Base-by-base conservation (phyloP, 2,329 filamentous ascomycete genomes). In the Daldinia eschscholtzii region DNA sequence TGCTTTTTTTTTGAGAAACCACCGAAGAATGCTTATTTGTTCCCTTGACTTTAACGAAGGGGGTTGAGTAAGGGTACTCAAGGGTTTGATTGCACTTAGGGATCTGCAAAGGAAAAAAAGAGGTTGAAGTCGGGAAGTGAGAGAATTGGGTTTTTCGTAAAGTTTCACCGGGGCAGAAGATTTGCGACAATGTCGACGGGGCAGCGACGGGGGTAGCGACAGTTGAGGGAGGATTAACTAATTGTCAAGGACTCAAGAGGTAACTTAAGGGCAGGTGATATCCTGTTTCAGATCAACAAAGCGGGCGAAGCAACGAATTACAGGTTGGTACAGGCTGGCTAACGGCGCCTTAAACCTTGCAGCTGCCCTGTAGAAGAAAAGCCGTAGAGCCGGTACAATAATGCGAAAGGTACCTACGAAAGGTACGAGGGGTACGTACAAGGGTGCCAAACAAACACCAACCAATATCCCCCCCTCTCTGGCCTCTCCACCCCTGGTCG, bases 221-320 rank as follows among this genome's bases (percentile, higher is more conserved):
- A 18, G n/a, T 35, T n/a, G 52, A 20, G 37, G 20, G 33, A 39
- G 20, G 30, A 56, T 58, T 28, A 18, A 55, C 30, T 60, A 60
- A 67, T 61, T 61, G 56, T 50, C 30, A 59, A 46, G 58, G 58
- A 59, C 65, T 56, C 6, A 35, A 39, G 20, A 23, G 20, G 33
- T 23, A 10, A 37, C 33, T 35, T 53, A 57, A 42, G 57, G 59
- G 61, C 68, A 71, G 70, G 42, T 68, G 71, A 71, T 71, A 65
- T 65, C 41, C 57, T 61, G 71, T 73, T 73, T 73, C 71, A 73
- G 61, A 64, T 72, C 70, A 65, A 67, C 61, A 67, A 69, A 64
- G 65, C 39, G 48, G 71, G 69, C 69, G 67, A 64, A 72, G 71
- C 64, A 71, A 26, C 61, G 39, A 55, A 65, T 67, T 68, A 44